Conservation (phyloP, 129 eudicot genomes). For the Centella asiatica region DNA sequence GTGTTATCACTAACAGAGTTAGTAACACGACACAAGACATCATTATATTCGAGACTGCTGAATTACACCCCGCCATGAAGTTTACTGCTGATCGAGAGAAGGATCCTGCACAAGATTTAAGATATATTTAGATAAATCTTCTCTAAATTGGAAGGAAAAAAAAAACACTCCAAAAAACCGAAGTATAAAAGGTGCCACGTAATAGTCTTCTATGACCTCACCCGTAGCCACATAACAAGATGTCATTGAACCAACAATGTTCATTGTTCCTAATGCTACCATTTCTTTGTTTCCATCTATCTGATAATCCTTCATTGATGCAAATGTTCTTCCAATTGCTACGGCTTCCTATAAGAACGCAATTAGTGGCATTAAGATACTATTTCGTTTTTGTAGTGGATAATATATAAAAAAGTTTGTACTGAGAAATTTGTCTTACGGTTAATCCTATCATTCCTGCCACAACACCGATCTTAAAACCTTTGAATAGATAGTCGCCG, state of each 20-base stretch:
- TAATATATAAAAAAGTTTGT: not conserved
- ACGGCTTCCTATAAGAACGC: constrained; percentile 69
- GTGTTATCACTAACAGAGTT: constrained; percentile 50
- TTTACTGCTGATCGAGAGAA: constrained; percentile 69
- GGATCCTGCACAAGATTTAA: constrained; percentile 30
- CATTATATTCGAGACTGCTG: constrained; percentile 65
- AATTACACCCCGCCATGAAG: constrained; percentile 56
- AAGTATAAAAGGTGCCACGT: too few relatives aligned
- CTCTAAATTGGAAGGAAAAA: too few relatives aligned
- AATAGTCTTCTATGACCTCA: constrained; percentile 5
- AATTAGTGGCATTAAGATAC: too few relatives aligned
- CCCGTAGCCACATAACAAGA: constrained; percentile 79
- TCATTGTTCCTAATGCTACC: constrained; percentile 80
- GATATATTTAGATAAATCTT: too few relatives aligned
- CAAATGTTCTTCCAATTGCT: constrained; percentile 88
- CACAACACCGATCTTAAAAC: constrained; percentile 59
- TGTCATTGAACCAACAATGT: constrained; percentile 67
- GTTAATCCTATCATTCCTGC: constrained; percentile 39
- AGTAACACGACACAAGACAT: constrained; percentile 54
- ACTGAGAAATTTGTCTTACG: constrained; percentile 7
- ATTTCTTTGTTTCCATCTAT: constrained; percentile 83
- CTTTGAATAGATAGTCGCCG: constrained; percentile 46
- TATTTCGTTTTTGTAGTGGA: too few relatives aligned
- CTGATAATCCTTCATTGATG: constrained; percentile 60
- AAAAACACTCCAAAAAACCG: too few relatives aligned